Base-by-base conservation (phyloP, 179 eudicot genomes). In the Patellifolia procumbens region DNA sequence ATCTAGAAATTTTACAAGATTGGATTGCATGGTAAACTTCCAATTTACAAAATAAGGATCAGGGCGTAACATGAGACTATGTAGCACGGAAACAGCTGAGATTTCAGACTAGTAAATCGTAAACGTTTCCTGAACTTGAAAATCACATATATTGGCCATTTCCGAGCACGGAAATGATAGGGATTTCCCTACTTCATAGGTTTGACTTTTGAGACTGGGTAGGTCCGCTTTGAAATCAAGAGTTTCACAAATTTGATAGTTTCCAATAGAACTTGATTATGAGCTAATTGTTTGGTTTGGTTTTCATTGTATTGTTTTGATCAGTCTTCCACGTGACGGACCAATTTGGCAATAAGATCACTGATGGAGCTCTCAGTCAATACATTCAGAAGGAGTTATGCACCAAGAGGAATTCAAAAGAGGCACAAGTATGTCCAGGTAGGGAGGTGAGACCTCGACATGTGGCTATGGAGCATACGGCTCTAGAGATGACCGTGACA, bases 401-500 rank as follows among this genome's bases (percentile, higher is more conserved):
- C 58, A 78, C 76, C 51, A 82, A 52, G 68, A 82, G 82, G 61
- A 82, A 39, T 34, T 46, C 76, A 11, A 60, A 55, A 56, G 78
- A 74, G 46, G 70, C 58, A 29, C 84, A 78, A 63, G 55, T 26
- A 60, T 55, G 56, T 45, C 68, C 65, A 15, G 82, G 70, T 22
- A 48, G 11, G 11, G 76, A 79, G 64, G 65, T 81, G 68, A 82
- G 76, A 62, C 86, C 85, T 2, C 68, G 55, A 12, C 85, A 82
- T 31, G 78, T 83, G 68, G 75, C 78, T 5, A 82, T 78, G 43
- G 85, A 84, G 31, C 84, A 81, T 79, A 86, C 91, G 7, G 88
- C 96, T 19, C 61, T 94, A 10, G 98, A 94, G 82, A 89, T 92
- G 80, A 92, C 98, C 0, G 84, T 84, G 53, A 82, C 76, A 1